Evolutionary conservation across 768 basidiomycete genomes (phyloP).

Genomic region (Boletus reticuloceps): DNA sequence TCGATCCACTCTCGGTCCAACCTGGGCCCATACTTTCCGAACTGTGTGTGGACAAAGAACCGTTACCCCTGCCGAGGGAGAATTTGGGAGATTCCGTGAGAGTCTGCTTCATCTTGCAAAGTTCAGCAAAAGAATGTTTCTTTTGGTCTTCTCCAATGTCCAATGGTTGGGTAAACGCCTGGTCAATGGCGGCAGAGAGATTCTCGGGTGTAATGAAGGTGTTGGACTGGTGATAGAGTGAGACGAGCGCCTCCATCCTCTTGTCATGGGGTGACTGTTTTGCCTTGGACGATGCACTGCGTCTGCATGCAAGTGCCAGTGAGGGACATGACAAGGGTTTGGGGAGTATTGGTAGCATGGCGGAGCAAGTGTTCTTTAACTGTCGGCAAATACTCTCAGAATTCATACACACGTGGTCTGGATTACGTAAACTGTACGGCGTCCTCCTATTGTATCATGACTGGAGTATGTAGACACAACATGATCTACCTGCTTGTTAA

Average conservation of each 20-base stretch:
- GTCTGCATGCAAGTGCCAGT: constrained; percentile 9
- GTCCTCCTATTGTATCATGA: background rate
- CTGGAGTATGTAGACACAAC: background rate
- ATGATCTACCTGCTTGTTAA: background rate
- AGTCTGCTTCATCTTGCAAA: constrained; percentile 12
- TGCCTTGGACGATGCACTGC: constrained; percentile 21
- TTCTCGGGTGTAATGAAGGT: constrained; percentile 70
- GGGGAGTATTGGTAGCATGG: constrained; percentile 14
- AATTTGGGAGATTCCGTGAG: constrained; percentile 20
- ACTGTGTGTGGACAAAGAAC: background rate
- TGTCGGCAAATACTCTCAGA: too few species aligned
- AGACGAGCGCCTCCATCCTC: constrained; percentile 68
- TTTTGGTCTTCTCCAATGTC: constrained; percentile 17
- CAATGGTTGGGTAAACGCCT: constrained; percentile 46
- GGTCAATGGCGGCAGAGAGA: constrained; percentile 61
- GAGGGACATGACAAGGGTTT: constrained; percentile 5
- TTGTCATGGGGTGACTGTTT: constrained; percentile 19
- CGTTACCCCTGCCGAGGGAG: constrained; percentile 28
- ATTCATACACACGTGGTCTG: background rate
- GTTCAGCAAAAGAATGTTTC: constrained; percentile 13
- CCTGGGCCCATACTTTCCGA: constrained; percentile 31
- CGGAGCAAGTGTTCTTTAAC: background rate
- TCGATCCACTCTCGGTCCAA: constrained; percentile 27
- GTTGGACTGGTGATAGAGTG: constrained; percentile 75
- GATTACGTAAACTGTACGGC: constrained; percentile 16